Evolutionary conservation across 2,329 filamentous ascomycete species (phyloP).

Genomic region (Sphaerulina populicola): DNA sequence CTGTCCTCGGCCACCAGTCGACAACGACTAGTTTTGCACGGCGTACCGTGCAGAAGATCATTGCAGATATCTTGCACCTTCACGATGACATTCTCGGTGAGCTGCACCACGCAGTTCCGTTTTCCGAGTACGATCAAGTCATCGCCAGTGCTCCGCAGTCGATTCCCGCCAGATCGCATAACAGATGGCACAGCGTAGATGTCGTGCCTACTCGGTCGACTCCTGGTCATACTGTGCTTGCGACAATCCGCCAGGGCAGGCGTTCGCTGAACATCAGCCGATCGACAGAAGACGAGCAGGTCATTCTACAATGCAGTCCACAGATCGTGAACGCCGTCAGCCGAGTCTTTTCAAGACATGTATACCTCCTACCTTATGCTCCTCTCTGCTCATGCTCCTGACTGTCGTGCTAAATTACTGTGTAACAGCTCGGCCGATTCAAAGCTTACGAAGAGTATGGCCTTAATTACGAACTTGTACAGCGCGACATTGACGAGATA

Average conservation of each 20-base stretch:
- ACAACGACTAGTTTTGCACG: constrained; percentile 25
- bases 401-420: constrained; percentile 40
- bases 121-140: constrained; percentile 46
- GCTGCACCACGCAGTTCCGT: constrained; percentile 61
- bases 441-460: constrained; percentile 87
- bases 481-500: constrained; percentile 63
- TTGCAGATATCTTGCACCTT: constrained; percentile 65
- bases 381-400: constrained; percentile 12
- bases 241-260: constrained; percentile 32
- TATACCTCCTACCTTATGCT: too few species aligned
- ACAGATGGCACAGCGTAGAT: constrained; percentile 44
- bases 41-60: constrained; percentile 26
- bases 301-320: constrained; percentile 43
- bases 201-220: constrained; percentile 34
- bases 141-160: constrained; percentile 10
- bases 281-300: constrained; percentile 33
- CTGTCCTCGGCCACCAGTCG: constrained; percentile 29
- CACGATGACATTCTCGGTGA: constrained; percentile 75
- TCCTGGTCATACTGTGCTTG: constrained; percentile 20
- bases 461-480: constrained; percentile 78
- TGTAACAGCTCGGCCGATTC: constrained; percentile 63
- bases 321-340: constrained; percentile 48
- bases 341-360: constrained; percentile 46
- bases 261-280: constrained; percentile 42
- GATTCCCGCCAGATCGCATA: constrained; percentile 33